Percentiles rank a stretch among this genome's conserved stretches.
phyloP scores from a whole-genome alignment of 208 protist species.

The Acanthamoeba healyi region DNA sequence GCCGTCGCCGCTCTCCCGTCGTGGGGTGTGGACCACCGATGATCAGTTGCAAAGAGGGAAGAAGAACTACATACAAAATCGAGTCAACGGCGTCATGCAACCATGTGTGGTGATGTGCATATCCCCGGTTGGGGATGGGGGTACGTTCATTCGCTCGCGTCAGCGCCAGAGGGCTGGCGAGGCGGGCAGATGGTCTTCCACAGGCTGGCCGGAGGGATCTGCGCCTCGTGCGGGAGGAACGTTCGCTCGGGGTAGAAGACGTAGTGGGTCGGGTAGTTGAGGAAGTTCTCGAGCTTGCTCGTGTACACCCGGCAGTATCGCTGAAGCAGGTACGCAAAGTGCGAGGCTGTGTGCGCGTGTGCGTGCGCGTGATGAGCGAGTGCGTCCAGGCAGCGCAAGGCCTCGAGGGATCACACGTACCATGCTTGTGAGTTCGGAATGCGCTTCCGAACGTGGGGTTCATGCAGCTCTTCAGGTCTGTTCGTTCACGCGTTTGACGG shows the following conservation, averaged over 20 bases:
- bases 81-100: too few relatives aligned
- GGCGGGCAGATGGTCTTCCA: conserved; percentile 69
- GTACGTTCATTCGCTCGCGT: too few relatives aligned
- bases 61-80: too few relatives aligned
- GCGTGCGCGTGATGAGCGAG: background rate
- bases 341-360: conserved; percentile 5
- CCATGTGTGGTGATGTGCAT: too few relatives aligned
- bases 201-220: conserved; percentile 46
- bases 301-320: conserved; percentile 55
- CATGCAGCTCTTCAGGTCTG: conserved; percentile 62
- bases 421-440: conserved; percentile 63
- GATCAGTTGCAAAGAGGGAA: too few relatives aligned
- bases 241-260: conserved; percentile 62
- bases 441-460: conserved; percentile 56
- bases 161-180: background rate
- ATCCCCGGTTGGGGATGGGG: too few relatives aligned
- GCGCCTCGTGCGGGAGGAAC: conserved; percentile 47
- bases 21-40: too few relatives aligned
- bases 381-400: background rate
- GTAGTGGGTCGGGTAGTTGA: conserved; percentile 67
- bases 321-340: conserved; percentile 65
- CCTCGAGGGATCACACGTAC: background rate
- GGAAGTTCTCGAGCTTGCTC: conserved; percentile 72
- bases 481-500: too few relatives aligned
- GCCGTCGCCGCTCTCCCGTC: too few relatives aligned